Conservation (phyloP, 2,329 filamentous ascomycete genomes). For the Trichoderma hamatum region DNA sequence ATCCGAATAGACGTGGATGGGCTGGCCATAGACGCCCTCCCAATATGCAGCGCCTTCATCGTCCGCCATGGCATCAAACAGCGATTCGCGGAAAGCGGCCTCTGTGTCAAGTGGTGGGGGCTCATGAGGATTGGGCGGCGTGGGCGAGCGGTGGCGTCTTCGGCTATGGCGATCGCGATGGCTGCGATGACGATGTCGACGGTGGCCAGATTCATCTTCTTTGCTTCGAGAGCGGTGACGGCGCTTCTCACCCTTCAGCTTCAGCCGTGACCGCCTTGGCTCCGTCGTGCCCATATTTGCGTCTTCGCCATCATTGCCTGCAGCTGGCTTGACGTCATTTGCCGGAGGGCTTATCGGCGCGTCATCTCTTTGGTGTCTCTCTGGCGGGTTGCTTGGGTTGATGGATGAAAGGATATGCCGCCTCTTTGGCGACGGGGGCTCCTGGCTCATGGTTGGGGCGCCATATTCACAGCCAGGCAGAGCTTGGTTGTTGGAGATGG, state of each 20-base stretch:
- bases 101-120: slow-evolving; percentile 63
- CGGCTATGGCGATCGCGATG: slow-evolving; percentile 38
- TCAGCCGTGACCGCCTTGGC: slow-evolving; percentile 40
- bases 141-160: slow-evolving; percentile 47
- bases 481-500: neutral
- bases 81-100: slow-evolving; percentile 83
- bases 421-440: slow-evolving; percentile 43
- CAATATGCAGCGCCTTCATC: slow-evolving; percentile 95
- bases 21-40: slow-evolving; percentile 95
- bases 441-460: slow-evolving; percentile 40
- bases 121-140: slow-evolving; percentile 52
- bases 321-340: neutral
- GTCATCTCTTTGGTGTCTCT: slow-evolving; percentile 5
- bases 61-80: slow-evolving; percentile 96
- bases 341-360: neutral
- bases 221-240: slow-evolving; percentile 34
- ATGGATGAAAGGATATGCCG: slow-evolving; percentile 56
- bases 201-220: slow-evolving; percentile 28
- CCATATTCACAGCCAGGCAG: slow-evolving; percentile 29
- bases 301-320: slow-evolving; percentile 11
- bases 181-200: slow-evolving; percentile 35
- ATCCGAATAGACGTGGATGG: slow-evolving; percentile 77
- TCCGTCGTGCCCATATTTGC: slow-evolving; percentile 32
- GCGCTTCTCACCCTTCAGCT: slow-evolving; percentile 40
- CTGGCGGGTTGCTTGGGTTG: slow-evolving; percentile 40